Percentiles rank a stretch among this genome's conserved stretches.
Evolutionary conservation across 2,329 filamentous ascomycete genomes (phyloP).

Genomic region (Pseudonectria buxi): DNA sequence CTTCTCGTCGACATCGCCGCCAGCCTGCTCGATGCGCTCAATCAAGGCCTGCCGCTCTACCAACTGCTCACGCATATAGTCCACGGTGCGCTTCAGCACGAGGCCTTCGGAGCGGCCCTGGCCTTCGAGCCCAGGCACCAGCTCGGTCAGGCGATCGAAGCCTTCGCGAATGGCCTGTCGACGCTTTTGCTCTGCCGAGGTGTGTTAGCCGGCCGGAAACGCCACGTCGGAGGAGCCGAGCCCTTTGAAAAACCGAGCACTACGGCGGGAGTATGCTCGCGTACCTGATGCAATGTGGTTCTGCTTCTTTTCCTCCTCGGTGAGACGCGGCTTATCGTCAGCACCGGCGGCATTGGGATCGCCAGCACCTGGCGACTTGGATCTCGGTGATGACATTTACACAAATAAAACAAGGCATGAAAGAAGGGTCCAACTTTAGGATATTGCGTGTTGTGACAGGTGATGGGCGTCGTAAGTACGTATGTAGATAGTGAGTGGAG

Average conservation of each 20-base stretch:
- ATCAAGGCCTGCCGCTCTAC: constrained; percentile 52
- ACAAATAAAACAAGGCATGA: no score
- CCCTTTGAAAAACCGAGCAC: background rate
- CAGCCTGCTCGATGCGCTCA: constrained; percentile 49
- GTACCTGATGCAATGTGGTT: constrained; percentile 49
- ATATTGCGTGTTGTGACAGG: no score
- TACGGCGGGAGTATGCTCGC: constrained; percentile 1
- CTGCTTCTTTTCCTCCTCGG: constrained; percentile 49
- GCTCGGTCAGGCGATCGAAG: constrained; percentile 71
- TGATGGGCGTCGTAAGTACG: no score
- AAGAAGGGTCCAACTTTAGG: no score
- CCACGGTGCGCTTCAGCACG: constrained; percentile 67
- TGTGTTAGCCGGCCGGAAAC: constrained; percentile 8
- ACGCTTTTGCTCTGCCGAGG: constrained; percentile 35
- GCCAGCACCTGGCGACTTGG: constrained; percentile 18
- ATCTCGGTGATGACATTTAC: constrained; percentile 24
- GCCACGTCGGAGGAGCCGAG: background rate
- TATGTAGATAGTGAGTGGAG: no score
- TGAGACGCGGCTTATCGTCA: constrained; percentile 45
- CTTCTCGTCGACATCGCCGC: constrained; percentile 47
- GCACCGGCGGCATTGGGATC: constrained; percentile 18
- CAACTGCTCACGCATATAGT: constrained; percentile 56
- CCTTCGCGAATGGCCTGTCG: constrained; percentile 67
- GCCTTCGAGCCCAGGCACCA: constrained; percentile 76
- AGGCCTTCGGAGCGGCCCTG: constrained; percentile 79